These are phyloP conservation scores for Aspergillus ruber DNA, from an alignment of 2,329 filamentous ascomycete species.

Conservation along the genomic window DNA sequence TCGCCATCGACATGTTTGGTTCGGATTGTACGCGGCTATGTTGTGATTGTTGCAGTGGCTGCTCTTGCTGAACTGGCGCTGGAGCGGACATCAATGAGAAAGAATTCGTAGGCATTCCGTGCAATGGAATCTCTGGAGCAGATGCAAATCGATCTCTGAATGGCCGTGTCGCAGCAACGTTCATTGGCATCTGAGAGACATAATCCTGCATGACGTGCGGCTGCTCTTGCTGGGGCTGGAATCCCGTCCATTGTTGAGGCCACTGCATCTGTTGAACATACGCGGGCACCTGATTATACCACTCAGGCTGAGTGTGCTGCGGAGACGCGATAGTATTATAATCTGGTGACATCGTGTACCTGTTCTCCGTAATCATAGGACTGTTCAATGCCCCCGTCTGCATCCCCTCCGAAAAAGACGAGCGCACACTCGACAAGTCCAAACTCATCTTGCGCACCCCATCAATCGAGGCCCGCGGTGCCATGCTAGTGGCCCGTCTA, in stretches of 20 bases:
- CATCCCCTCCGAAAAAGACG: constrained; percentile 21
- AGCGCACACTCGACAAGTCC: constrained; percentile 25
- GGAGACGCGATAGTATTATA: neutral
- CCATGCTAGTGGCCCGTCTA: constrained; percentile 21
- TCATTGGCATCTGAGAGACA: constrained; percentile 8
- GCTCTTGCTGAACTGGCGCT: constrained; percentile 14
- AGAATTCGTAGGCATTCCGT: constrained; percentile 9
- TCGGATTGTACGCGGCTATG: constrained; percentile 17
- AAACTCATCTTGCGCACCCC: constrained; percentile 31
- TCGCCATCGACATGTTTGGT: constrained; percentile 2
- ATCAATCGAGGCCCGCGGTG: constrained; percentile 20
- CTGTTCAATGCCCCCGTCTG: constrained; percentile 18
- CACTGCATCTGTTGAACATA: constrained; percentile 17
- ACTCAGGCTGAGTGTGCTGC: constrained; percentile 16
- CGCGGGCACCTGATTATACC: constrained; percentile 20
- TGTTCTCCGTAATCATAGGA: constrained; percentile 15
- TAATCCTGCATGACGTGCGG: constrained; percentile 21
- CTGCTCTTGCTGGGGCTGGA: constrained; percentile 22
- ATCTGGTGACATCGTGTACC: constrained; percentile 20
- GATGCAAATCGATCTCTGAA: constrained; percentile 30
- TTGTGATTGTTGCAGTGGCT: constrained; percentile 13
- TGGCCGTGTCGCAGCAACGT: constrained; percentile 2
- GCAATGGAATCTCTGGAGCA: constrained; percentile 26
- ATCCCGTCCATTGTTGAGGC: constrained; percentile 17
- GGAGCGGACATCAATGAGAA: constrained; percentile 6